Evolutionary conservation across 208 protist species (phyloP).

Genomic region (Phytomonas sp.): DNA sequence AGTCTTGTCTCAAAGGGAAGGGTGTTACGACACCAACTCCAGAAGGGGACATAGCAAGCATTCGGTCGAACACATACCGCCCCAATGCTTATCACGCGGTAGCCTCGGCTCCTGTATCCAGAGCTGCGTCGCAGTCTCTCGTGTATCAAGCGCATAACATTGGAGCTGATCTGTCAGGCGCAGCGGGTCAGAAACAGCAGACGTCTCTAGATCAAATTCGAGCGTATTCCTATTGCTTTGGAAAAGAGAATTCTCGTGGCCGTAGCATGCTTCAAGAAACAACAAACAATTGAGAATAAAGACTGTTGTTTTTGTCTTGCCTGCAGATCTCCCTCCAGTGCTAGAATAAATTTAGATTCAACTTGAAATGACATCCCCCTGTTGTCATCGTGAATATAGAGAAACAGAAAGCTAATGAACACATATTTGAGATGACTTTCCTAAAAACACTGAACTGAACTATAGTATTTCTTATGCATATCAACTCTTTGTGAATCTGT

Average conservation of each 20-base stretch:
- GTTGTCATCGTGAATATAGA: too few species aligned
- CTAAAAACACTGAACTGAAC: background rate
- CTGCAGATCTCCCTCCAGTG: conserved; percentile 6
- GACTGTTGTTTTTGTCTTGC: conserved; percentile 7
- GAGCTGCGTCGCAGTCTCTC: conserved; percentile 45
- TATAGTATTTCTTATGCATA: too few species aligned
- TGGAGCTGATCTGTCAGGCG: too few species aligned
- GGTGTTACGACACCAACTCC: conserved; percentile 1
- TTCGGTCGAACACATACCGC: background rate
- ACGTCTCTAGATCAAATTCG: too few species aligned
- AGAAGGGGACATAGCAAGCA: conserved; percentile 4
- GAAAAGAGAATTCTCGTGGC: too few species aligned
- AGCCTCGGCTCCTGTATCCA: conserved; percentile 39
- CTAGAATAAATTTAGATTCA: background rate
- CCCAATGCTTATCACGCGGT: background rate
- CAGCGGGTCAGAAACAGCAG: too few species aligned
- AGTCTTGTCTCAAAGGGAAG: conserved; percentile 40
- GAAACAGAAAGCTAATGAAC: too few species aligned
- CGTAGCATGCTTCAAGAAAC: too few species aligned
- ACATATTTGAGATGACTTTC: background rate
- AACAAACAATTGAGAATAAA: too few species aligned
- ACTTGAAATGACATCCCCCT: too few species aligned
- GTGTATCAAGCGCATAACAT: conserved; percentile 8
- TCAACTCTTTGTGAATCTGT: too few species aligned
- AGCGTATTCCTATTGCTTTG: too few species aligned